Conservation (phyloP, 805 yeast genomes). For the Zygotorulaspora florentina region DNA sequence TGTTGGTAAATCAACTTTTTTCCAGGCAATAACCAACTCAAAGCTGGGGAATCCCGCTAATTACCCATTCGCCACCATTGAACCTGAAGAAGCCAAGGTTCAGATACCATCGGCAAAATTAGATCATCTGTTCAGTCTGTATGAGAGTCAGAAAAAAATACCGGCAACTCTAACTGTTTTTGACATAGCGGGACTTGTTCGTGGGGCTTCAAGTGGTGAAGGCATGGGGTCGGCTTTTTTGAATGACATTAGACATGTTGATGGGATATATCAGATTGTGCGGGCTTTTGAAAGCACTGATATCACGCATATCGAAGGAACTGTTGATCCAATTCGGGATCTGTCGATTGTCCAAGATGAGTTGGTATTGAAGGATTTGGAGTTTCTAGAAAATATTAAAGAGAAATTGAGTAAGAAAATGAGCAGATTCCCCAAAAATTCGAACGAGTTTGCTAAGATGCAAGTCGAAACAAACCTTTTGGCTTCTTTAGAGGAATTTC, state of each 20-base stretch:
- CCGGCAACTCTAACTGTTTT: conserved; percentile 67
- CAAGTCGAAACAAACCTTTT: conserved; percentile 38
- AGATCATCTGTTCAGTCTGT: conserved; percentile 50
- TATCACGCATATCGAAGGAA: conserved; percentile 68
- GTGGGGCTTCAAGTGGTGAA: conserved; percentile 80
- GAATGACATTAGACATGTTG: conserved; percentile 73
- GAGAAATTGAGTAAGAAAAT: conserved; percentile 46
- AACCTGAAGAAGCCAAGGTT: conserved; percentile 70
- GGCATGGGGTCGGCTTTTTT: conserved; percentile 80
- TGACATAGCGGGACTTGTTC: conserved; percentile 79
- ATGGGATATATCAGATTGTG: conserved; percentile 76
- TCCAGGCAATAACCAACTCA: conserved; percentile 93
- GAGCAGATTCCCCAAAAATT: conserved; percentile 38
- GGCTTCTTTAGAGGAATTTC: conserved; percentile 42
- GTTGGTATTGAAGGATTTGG: conserved; percentile 71
- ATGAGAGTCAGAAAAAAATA: conserved; percentile 57
- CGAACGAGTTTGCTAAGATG: conserved; percentile 47
- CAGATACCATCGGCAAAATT: conserved; percentile 64
- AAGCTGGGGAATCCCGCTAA: conserved; percentile 95
- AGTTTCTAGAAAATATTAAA: conserved; percentile 56
- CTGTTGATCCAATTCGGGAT: conserved; percentile 72
- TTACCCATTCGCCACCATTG: conserved; percentile 93
- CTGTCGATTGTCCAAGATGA: conserved; percentile 72
- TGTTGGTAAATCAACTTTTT: conserved; percentile 95
- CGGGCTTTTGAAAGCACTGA: conserved; percentile 73